Base-by-base conservation (phyloP, 805 yeast species). In the Saturnispora saitoi region DNA sequence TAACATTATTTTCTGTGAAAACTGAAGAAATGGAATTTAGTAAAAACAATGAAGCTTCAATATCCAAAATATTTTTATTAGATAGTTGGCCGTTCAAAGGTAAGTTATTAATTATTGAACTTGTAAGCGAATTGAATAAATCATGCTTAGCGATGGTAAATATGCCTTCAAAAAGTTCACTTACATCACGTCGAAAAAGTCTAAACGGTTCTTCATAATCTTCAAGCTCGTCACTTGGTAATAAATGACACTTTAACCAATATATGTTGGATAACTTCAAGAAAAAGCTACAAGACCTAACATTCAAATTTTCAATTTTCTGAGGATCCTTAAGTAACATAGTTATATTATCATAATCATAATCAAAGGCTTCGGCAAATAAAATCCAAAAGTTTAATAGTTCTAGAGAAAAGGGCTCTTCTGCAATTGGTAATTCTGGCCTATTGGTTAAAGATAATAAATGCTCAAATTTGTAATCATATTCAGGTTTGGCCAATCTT, bases 131-230 rank as follows among this genome's bases (percentile, higher is more conserved):
- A 4, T 68, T 66, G 53, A 76, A 77, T 32, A 86, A 62, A 1
- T 72, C 66, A 0, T 62, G 48, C 34, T 85, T 86, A 32, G 87
- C 70, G 4, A 86, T 69, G 0, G 88, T 77, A 68, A 83, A 86
- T 1, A 83, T 64, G 0, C 78, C 70, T 48, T 88, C 93, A 54
- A 86, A 77, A 34, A 90, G 70, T 56, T 93, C 98, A 1, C 83
- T 76, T 9, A 84, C 83, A 52, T 84, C 91, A 30, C 77, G 67
- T 56, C 97, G 73, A 63, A 79, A 91, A 24, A 78, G 73, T 20
- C 66, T 64, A 57, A 89, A 86, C 54, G 83, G 95, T 9, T 67
- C 64, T 22, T 57, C 58, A n/a, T 64, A 57, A 2, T 62, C 61
- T 7, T 58, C 57, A 4, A 62, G 59, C 32, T 69, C 70, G 15